These are phyloP conservation scores for Ulvella scutata DNA, from an alignment of 139 green algal species.

Conservation along the genomic window DNA sequence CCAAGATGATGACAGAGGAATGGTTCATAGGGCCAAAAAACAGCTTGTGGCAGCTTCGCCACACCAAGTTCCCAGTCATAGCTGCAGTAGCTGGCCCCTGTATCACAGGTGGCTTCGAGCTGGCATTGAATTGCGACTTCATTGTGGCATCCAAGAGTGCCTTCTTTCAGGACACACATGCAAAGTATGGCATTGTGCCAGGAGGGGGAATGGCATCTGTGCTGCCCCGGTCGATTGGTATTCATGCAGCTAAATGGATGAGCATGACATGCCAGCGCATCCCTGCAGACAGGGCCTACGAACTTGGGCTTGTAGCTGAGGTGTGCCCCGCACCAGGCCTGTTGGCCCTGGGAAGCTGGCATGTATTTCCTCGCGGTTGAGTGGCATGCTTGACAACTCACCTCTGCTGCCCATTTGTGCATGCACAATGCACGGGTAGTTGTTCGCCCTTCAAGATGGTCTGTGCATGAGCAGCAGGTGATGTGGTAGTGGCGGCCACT, in stretches of 20 bases:
- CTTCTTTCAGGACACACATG: slow-evolving; percentile 3
- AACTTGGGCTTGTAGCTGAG: neutral
- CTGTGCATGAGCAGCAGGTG: no score
- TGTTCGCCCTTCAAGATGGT: neutral
- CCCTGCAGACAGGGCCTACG: neutral
- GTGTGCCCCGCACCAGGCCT: neutral
- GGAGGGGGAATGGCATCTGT: neutral
- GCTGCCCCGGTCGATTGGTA: neutral
- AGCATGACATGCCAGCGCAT: neutral
- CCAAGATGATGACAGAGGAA: neutral
- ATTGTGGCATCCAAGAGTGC: neutral
- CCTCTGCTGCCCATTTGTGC: neutral
- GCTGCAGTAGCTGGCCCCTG: neutral
- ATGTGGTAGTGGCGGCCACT: neutral
- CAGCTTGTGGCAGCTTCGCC: neutral
- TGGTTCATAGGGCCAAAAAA: neutral
- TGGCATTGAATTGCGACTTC: slow-evolving; percentile 1
- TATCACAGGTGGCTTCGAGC: neutral
- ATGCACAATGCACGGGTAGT: neutral
- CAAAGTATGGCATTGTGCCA: neutral
- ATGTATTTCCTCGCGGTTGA: neutral
- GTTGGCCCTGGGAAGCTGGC: neutral
- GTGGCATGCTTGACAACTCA: neutral
- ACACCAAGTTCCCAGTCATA: neutral
- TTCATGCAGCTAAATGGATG: slow-evolving; percentile 2